Evolutionary conservation across 306 rosid genomes (phyloP).

Genomic region (Notholithocarpus densiflorus): DNA sequence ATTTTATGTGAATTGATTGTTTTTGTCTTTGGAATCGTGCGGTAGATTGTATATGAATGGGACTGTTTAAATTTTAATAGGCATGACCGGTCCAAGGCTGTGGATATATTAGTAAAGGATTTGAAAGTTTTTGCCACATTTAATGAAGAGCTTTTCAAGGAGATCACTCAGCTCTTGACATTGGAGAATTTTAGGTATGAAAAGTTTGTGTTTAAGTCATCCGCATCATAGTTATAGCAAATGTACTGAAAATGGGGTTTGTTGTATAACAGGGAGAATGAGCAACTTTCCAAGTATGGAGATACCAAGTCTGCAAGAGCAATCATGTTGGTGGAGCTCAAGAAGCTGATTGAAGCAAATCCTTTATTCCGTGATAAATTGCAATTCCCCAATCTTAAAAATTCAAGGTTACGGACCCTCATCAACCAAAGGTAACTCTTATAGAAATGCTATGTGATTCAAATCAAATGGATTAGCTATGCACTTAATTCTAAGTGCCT

Average conservation of each 20-base stretch:
- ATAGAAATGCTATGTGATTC: background rate
- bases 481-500: conserved; percentile 6
- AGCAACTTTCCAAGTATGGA: conserved; percentile 94
- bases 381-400: conserved; percentile 94
- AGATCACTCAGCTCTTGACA: conserved; percentile 92
- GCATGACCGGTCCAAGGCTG: conserved; percentile 93
- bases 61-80: conserved; percentile 36
- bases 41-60: conserved; percentile 8
- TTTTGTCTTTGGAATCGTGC: conserved; percentile 7
- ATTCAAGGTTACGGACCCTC: conserved; percentile 90
- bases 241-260: conserved; percentile 16
- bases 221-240: background rate
- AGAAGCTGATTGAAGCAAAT: conserved; percentile 95
- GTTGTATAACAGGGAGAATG: conserved; percentile 66
- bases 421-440: conserved; percentile 83
- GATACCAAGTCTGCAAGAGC: conserved; percentile 97
- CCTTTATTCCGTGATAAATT: conserved; percentile 94
- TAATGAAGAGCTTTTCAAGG: conserved; percentile 91
- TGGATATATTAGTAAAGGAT: conserved; percentile 86
- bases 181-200: conserved; percentile 83
- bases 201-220: background rate
- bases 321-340: conserved; percentile 96
- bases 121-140: conserved; percentile 87
- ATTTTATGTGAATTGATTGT: background rate
- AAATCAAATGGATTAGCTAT: background rate